Conservation (phyloP, 1,284 basidiomycete genomes). For the Sporisorium exsertum region DNA sequence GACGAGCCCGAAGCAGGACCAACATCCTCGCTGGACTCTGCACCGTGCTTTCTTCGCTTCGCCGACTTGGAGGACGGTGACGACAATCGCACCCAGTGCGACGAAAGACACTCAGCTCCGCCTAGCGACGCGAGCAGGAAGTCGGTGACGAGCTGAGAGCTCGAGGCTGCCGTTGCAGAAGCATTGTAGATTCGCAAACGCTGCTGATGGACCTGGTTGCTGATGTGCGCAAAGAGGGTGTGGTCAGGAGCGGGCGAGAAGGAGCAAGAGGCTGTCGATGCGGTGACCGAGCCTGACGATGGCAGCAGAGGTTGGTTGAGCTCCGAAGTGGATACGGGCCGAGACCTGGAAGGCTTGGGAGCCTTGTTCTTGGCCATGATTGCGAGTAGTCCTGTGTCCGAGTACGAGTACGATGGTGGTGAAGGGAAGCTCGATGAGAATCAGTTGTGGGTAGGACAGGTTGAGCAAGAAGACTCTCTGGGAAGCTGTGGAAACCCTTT, state of each 20-base stretch:
- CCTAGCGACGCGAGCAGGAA: conserved; percentile 53
- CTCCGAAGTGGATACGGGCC: conserved; percentile 71
- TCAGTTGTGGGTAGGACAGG: background rate
- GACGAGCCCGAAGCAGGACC: conserved; percentile 16
- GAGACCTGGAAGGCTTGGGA: conserved; percentile 58
- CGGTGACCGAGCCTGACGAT: conserved; percentile 68
- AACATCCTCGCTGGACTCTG: conserved; percentile 23
- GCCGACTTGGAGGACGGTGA: conserved; percentile 31
- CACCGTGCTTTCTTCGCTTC: conserved; percentile 53
- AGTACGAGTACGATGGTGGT: conserved; percentile 5
- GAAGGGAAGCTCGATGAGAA: background rate
- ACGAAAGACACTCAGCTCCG: conserved; percentile 42
- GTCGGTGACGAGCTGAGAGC: conserved; percentile 75
- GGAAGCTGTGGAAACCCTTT: conserved; percentile 23
- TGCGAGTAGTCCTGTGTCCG: background rate
- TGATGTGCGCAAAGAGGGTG: conserved; percentile 76
- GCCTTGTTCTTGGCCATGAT: conserved; percentile 60
- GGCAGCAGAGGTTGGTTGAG: conserved; percentile 75
- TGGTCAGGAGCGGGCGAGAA: conserved; percentile 76
- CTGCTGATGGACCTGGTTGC: conserved; percentile 80
- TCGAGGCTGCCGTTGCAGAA: conserved; percentile 73
- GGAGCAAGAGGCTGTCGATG: conserved; percentile 48
- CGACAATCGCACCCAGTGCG: conserved; percentile 45
- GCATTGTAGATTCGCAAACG: conserved; percentile 78
- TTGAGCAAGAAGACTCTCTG: conserved; percentile 1